phyloP scores from a whole-genome alignment of 2,329 filamentous ascomycete species.

The Paecilomyces fulvus region DNA sequence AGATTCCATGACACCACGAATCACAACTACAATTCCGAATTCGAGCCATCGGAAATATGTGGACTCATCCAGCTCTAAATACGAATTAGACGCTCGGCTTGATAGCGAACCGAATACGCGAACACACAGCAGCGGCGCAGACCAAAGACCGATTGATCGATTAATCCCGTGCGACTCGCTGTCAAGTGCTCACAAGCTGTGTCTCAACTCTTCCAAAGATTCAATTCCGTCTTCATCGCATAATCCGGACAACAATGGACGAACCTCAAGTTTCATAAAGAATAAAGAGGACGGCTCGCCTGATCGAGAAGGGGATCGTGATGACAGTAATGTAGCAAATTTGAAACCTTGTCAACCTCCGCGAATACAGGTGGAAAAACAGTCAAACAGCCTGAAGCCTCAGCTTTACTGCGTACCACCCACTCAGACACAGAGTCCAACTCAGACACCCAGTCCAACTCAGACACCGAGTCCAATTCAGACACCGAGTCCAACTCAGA shows the following conservation, averaged over 20 bases:
- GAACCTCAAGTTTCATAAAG: neutral
- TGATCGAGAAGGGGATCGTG: neutral
- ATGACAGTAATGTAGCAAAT: neutral
- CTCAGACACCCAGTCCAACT: too few relatives aligned
- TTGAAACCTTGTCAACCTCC: neutral
- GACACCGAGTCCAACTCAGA: neutral
- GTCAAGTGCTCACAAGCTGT: neutral
- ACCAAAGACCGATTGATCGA: neutral
- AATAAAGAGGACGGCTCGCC: neutral
- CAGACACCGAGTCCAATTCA: neutral
- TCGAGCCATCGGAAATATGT: neutral
- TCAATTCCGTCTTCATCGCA: neutral
- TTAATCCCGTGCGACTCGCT: neutral
- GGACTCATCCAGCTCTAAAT: neutral
- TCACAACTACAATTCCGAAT: too few relatives aligned
- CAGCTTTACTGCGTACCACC: neutral
- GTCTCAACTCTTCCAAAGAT: neutral
- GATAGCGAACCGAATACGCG: neutral
- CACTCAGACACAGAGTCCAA: neutral
- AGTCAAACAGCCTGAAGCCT: neutral
- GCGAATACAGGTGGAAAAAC: neutral
- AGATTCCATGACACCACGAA: too few relatives aligned
- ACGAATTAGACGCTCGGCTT: neutral
- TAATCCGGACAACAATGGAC: neutral
- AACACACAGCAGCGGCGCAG: neutral